These are phyloP conservation scores for Aspergillus unguis DNA, from an alignment of 2,329 filamentous ascomycete species.

Conservation along the genomic window DNA sequence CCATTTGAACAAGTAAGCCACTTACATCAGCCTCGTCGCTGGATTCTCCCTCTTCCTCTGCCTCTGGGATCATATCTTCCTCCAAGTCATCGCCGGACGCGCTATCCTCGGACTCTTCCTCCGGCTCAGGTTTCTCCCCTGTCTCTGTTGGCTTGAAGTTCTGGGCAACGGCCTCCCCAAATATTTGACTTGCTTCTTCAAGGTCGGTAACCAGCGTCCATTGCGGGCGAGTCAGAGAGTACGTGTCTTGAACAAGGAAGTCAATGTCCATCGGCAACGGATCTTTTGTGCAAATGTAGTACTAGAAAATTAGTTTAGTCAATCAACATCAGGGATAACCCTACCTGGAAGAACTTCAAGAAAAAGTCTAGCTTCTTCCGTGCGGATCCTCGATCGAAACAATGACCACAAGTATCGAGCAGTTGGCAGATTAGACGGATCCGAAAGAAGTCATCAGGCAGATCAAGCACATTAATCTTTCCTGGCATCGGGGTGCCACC, in stretches of 20 bases:
- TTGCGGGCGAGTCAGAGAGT: slow-evolving; percentile 76
- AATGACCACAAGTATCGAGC: slow-evolving; percentile 92
- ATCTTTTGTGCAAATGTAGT: slow-evolving; percentile 90
- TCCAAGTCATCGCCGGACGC: slow-evolving; percentile 74
- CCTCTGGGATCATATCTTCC: slow-evolving; percentile 56
- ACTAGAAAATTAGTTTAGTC: slow-evolving; percentile 49
- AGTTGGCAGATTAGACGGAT: slow-evolving; percentile 86
- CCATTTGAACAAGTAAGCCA: slow-evolving; percentile 14
- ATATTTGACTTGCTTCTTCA: slow-evolving; percentile 77
- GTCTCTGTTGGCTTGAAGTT: slow-evolving; percentile 80
- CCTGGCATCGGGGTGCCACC: slow-evolving; percentile 77
- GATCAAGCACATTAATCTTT: slow-evolving; percentile 71
- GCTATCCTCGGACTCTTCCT: slow-evolving; percentile 67
- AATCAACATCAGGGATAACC: slow-evolving; percentile 12
- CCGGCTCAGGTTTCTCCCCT: slow-evolving; percentile 70
- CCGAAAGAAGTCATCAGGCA: slow-evolving; percentile 93
- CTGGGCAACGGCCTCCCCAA: slow-evolving; percentile 82
- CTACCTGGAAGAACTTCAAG: slow-evolving; percentile 84
- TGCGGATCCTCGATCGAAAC: slow-evolving; percentile 87
- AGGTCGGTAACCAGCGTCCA: slow-evolving; percentile 83
- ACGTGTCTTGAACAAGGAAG: slow-evolving; percentile 92
- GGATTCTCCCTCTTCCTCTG: slow-evolving; percentile 53
- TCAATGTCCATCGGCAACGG: slow-evolving; percentile 94
- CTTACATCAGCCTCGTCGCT: slow-evolving; percentile 51
- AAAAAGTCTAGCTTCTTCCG: slow-evolving; percentile 99